phyloP scores from a whole-genome alignment of 306 rosid genomes.

The Acacia acuminata region DNA sequence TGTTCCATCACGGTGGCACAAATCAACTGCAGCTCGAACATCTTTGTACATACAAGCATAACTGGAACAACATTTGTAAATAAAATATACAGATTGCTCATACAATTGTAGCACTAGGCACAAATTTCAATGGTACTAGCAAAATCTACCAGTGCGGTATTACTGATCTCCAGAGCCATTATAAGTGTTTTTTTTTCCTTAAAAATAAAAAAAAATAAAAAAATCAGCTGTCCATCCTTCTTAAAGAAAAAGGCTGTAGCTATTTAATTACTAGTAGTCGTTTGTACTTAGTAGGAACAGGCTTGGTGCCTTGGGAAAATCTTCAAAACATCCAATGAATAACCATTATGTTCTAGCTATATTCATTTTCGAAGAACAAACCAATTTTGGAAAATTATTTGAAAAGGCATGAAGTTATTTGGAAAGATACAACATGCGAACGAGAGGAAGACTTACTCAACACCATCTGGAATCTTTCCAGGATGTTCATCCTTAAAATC shows the following conservation, averaged over 20 bases:
- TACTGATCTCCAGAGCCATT: not conserved
- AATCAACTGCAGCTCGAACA: slow-evolving; percentile 98
- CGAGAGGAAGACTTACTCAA: slow-evolving; percentile 60
- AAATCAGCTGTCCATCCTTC: not conserved
- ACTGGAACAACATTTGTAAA: slow-evolving; percentile 44
- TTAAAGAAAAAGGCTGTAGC: not conserved
- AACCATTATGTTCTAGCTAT: slow-evolving; percentile 5
- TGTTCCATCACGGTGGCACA: slow-evolving; percentile 99
- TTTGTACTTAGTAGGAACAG: not conserved
- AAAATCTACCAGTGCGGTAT: not conserved
- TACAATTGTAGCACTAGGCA: not conserved
- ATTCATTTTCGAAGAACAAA: slow-evolving; percentile 1
- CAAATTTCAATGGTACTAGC: not conserved
- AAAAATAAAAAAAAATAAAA: too few species aligned
- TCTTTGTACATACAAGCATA: slow-evolving; percentile 90
- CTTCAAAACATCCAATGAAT: slow-evolving; percentile 7
- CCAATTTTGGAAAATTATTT: not conserved
- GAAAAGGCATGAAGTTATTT: slow-evolving; percentile 4
- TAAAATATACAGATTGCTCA: slow-evolving; percentile 5
- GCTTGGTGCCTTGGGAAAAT: slow-evolving; percentile 6
- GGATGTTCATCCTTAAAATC: slow-evolving; percentile 75
- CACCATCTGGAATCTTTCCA: slow-evolving; percentile 54
- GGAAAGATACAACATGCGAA: slow-evolving; percentile 14
- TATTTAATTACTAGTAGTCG: not conserved
- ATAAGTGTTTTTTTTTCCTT: not conserved